Evolutionary conservation across 2,329 filamentous ascomycete species (phyloP), one percentile per base, ranked within the genome.

Genomic region (Diaporthe citrichinensis): DNA sequence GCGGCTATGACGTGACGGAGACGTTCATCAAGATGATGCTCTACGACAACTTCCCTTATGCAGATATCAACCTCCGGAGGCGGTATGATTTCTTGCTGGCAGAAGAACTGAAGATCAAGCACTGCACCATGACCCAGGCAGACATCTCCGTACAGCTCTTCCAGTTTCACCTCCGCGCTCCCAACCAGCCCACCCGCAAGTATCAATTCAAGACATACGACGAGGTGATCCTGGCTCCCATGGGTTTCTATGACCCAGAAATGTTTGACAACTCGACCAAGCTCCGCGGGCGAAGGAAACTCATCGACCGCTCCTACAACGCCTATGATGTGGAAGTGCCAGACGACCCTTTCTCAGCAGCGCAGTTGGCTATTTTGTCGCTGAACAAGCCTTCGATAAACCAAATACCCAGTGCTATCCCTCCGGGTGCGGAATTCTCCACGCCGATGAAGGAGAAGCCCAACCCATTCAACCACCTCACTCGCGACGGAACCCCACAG

Each of bases 11-110:
- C 83, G 94, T 98, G 51, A 98, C 97, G 0, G 95, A 98, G 80
- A 94, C 95, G 0, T 98, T 99, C 81, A 90, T 98, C 83, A 98
- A 97, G 85, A 98, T 98, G 96, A 95, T 98, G 94, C 91, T 99
- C 3, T 95, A 94, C 84, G 96, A 98, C 83, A 94, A 97, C 80
- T 98, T 99, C 80, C 96, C 97, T 7, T 99, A 99, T 83, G 90
- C 94, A 65, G 96, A 98, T 28, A 97, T 99, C 85, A 98, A 99
- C 82, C 88, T 99, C 39, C 93, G 92, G 83, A 91, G 95, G 72
- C 92, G 97, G 65, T 97, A 98, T 81, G 97, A 99, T 83, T 98
- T 96, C 79, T 85, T 98, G 51, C 89, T 99, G 34, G 96, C 96
- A 2, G 97, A 99, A 84, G 97, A 99, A 86, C 88, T 99, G 76